Base-by-base conservation (phyloP, 2,329 filamentous ascomycete species). In the Akanthomyces uredinophilus region DNA sequence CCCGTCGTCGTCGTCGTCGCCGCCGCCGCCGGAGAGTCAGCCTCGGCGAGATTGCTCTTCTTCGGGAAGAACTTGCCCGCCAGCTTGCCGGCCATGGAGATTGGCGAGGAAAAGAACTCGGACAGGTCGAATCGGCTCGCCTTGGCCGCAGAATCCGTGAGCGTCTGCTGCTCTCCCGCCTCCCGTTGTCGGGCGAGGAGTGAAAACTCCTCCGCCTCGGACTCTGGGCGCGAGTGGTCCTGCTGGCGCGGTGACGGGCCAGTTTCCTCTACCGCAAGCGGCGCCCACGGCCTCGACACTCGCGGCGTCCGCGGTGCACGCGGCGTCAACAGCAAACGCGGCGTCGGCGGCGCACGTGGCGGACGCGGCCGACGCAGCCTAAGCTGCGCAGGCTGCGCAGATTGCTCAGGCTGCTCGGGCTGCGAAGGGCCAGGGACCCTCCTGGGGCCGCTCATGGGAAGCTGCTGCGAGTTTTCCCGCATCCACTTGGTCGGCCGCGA, bases 91-190 rank as follows among this genome's bases (percentile, higher is more conserved):
- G 75, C 74, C 44, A 78, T 70, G 1, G 71, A 68, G 5, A 79
- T 78, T 1, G 83, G 83, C 3, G 83, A 86, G 0, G 83, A 86
- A 68, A 86, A 86, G 69, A 86, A 86, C 8, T 77, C 75, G 6
- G 81, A 77, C 2, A 86, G 73, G 58, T 85, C 79, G 58, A 81
- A 79, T 24, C 72, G 72, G 43, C 68, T 74, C 7, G 70, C 65
- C 56, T 73, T 73, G 11, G 66, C 66, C 3, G 64, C 68, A 39
- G 56, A 46, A 22, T 51, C 63, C 24, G 39, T 44, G 16, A 46
- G 63, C 55, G 54, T 64, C 39, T 59, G 66, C 62, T 51, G 57
- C 44, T 64, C 63, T 46, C 65, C 68, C 47, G 63, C 64, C 20
- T 63, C 62, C n/a, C 61, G 61, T 47, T 63, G 64, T 46, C 67